Base-by-base conservation (phyloP, 306 rosid species). In the Spatholobus suberectus region DNA sequence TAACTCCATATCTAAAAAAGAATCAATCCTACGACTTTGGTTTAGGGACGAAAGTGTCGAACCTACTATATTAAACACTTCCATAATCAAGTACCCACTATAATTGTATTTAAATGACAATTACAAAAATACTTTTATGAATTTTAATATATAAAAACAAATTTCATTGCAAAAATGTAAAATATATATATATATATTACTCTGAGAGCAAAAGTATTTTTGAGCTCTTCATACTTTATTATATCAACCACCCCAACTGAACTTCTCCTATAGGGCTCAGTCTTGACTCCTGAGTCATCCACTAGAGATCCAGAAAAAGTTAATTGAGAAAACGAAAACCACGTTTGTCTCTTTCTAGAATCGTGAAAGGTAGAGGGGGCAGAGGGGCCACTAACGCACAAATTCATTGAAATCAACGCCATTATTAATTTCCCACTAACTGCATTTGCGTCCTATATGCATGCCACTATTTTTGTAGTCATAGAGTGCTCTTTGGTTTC, bases 321-420 rank as follows among this genome's bases (percentile, higher is more conserved):
- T 5, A 76, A 57, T 5, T 58, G 40, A 20, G 27, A 40, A 76
- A 76, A 76, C 7, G 69, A 75, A 57, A 51, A 14, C 12, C 29
- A 40, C 2, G 43, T 41, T 57, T 58, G 58, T 76, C 43, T 2
- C 9, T 38, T 37, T 15, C 5, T 3, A 57, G 17, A n/a, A 34
- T 34, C 3, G n/a, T 65, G 24, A 35, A 65, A 37, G 11, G 47
- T 4, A 2, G 46, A 35, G 17, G 40, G 5, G 5, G n/a, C 17
- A 61, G 9, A 61, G 47, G 72, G 73, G 51, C 80, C 80, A 75
- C 80, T 6, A 58, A 23, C 23, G 57, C 80, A 13, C 55, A 38
- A n/a, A 75, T 38, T 61, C 40, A 9, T 26, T 17, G 23, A 76
- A 27, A 76, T 61, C 61, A 62, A 44, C 47, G 59, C 44, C 44